Evolutionary conservation across 179 eudicot genomes (phyloP).

Genomic region (Carnegiea gigantea): DNA sequence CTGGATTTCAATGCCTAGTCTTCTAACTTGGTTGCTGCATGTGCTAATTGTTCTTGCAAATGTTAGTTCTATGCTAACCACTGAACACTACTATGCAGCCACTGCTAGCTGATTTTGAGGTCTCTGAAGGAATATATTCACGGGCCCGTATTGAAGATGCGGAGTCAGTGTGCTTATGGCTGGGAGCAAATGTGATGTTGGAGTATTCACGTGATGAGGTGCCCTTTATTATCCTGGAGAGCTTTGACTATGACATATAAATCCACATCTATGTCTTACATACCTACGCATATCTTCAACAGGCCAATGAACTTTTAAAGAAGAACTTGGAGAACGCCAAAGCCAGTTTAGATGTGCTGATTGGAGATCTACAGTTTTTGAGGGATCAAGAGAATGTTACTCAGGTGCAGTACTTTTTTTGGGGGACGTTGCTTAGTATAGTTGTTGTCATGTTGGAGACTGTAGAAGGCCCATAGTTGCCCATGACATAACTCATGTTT

Average conservation of each 20-base stretch:
- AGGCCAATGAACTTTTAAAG: slow-evolving; percentile 73
- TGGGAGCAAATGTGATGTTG: slow-evolving; percentile 98
- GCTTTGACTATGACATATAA: background rate
- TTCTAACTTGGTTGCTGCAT: background rate
- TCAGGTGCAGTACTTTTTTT: slow-evolving; percentile 45
- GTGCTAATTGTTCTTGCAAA: background rate
- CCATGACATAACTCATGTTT: background rate
- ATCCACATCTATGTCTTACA: slow-evolving; percentile 14
- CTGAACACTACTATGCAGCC: slow-evolving; percentile 49
- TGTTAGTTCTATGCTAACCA: background rate
- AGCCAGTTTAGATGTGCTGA: slow-evolving; percentile 87
- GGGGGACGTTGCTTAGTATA: background rate
- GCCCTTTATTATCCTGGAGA: background rate
- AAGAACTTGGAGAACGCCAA: slow-evolving; percentile 88
- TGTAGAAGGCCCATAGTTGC: background rate
- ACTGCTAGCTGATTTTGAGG: slow-evolving; percentile 85
- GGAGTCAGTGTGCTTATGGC: slow-evolving; percentile 95
- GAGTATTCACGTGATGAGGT: slow-evolving; percentile 98
- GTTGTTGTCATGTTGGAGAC: background rate
- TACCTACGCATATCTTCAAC: slow-evolving; percentile 22
- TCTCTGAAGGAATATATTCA: slow-evolving; percentile 94
- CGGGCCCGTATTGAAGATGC: slow-evolving; percentile 76
- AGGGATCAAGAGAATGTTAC: slow-evolving; percentile 91
- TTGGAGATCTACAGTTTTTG: slow-evolving; percentile 76
- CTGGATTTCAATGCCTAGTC: background rate